Base-by-base conservation (phyloP, 2,329 filamentous ascomycete species). In the Xylariaceae sp. region DNA sequence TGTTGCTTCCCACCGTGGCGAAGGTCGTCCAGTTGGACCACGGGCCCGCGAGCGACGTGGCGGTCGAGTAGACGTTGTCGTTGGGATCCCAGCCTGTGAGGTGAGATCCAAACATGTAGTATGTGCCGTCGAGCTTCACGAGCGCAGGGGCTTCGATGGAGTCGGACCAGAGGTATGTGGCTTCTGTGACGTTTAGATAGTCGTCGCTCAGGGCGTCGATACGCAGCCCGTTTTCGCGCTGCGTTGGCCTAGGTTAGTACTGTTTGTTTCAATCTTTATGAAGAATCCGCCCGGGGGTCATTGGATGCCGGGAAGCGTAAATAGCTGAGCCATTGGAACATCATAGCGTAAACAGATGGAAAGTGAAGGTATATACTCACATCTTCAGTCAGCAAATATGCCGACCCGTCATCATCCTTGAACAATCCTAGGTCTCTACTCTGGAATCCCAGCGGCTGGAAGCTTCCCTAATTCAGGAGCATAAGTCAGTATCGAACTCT, bases 31-130 rank as follows among this genome's bases (percentile, higher is more conserved):
- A 84, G 0, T 65, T 56, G 0, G 75, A 76, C 82, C 82, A 86
- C 0, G 79, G 78, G 0, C 79, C 78, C 0, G 67, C 62, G 0
- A 84, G 63, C 2, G 67, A 76, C 2, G 72, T 74, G 0, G 80
- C 70, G 2, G 78, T 81, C 52, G 69, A 72, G 60, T 83, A 82
- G 26, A 70, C 68, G 53, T 85, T 85, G 55, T 85, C 81, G 48
- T 84, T 84, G 9, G 80, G 64, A 43, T 74, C 65, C 77, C 76
- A 80, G 2, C 74, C 74, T 0, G 72, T 77, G 9, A 78, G 56
- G 32, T 73, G 66, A 0, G 75, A 80, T 2, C 74, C 80, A 53
- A 86, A 83, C 64, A 85, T 76, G 60, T 76, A 85, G 60, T 84
- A 86, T 0, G 72, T 70, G 1, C 70, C 74, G 13, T 73, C 67